phyloP scores from a whole-genome alignment of 2,329 filamentous ascomycete genomes.

The Fonsecaea monophora region DNA sequence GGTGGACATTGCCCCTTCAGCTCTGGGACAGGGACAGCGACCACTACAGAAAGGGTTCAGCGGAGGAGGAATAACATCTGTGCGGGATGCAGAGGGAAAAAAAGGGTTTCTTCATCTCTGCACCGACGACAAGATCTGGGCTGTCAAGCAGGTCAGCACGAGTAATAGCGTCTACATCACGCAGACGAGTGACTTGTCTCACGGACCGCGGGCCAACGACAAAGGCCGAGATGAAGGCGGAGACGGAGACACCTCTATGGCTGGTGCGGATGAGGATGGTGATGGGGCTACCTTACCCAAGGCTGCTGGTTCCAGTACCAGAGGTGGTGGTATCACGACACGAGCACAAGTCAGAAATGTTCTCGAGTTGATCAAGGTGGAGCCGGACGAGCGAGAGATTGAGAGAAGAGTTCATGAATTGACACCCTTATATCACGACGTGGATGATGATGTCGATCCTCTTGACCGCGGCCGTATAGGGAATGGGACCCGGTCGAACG shows the following conservation, averaged over 20 bases:
- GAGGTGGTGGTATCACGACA: slow-evolving; percentile 43
- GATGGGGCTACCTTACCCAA: background rate
- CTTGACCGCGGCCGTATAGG: background rate
- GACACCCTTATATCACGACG: slow-evolving; percentile 13
- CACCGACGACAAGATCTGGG: slow-evolving; percentile 63
- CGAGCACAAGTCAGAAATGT: slow-evolving; percentile 56
- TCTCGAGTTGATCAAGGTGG: slow-evolving; percentile 50
- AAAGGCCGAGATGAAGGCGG: background rate
- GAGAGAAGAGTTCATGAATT: slow-evolving; percentile 17
- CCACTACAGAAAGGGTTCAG: background rate
- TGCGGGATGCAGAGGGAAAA: background rate
- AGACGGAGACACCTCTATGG: slow-evolving; percentile 7
- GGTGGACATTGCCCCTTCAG: slow-evolving; percentile 17
- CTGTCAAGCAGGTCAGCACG: slow-evolving; percentile 69
- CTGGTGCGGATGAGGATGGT: background rate
- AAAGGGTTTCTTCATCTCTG: slow-evolving; percentile 58
- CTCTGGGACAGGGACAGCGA: background rate
- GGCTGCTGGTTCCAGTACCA: background rate
- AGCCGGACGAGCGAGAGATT: slow-evolving; percentile 17
- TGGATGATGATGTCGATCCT: slow-evolving; percentile 3
- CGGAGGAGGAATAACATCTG: background rate
- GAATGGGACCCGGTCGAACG: background rate
- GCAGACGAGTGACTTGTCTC: slow-evolving; percentile 37
- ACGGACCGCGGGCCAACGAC: background rate
- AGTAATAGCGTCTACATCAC: slow-evolving; percentile 68